A percentile compares a stretch with the other conserved stretches of the same genome.
These are phyloP conservation scores for Irpex lacteus DNA, from an alignment of 1,284 basidiomycete species.

Conservation along the genomic window DNA sequence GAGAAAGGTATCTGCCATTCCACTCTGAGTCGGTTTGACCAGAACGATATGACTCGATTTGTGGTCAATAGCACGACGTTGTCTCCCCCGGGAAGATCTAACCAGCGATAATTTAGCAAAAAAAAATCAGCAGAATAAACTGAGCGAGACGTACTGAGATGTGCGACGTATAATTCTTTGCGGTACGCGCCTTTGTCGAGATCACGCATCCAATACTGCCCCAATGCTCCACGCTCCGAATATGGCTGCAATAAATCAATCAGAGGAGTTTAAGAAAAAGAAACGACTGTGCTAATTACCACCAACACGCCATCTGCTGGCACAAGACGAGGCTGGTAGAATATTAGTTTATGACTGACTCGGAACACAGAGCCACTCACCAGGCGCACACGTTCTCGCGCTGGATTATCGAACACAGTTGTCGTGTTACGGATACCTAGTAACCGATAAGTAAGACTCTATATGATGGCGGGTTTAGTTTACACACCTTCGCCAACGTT, in stretches of 20 bases:
- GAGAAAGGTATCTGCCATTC: constrained; percentile 93
- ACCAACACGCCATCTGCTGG: constrained; percentile 84
- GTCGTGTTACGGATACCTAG: constrained; percentile 95
- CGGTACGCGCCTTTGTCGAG: constrained; percentile 86
- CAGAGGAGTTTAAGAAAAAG: background rate
- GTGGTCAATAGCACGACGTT: constrained; percentile 84
- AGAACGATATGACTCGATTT: constrained; percentile 79
- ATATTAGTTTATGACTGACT: background rate
- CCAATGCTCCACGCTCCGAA: constrained; percentile 85
- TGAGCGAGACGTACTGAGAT: constrained; percentile 61
- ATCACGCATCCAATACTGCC: constrained; percentile 96
- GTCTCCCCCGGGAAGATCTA: constrained; percentile 79
- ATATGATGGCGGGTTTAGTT: too few relatives aligned
- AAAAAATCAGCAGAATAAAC: background rate
- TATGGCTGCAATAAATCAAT: constrained; percentile 61
- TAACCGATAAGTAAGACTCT: background rate
- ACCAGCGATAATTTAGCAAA: background rate
- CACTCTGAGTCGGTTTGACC: constrained; percentile 81
- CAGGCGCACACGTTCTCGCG: constrained; percentile 85
- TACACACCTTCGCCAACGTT: constrained; percentile 88
- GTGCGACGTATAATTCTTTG: constrained; percentile 87
- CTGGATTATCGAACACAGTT: constrained; percentile 93
- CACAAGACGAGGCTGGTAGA: constrained; percentile 75
- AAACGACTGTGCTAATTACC: constrained; percentile 42
- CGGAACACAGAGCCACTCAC: constrained; percentile 37